A percentile compares a stretch with the other conserved stretches of the same genome.
These are phyloP conservation scores for Drosera capensis DNA, from an alignment of 148 eudicot species.

Conservation along the genomic window DNA sequence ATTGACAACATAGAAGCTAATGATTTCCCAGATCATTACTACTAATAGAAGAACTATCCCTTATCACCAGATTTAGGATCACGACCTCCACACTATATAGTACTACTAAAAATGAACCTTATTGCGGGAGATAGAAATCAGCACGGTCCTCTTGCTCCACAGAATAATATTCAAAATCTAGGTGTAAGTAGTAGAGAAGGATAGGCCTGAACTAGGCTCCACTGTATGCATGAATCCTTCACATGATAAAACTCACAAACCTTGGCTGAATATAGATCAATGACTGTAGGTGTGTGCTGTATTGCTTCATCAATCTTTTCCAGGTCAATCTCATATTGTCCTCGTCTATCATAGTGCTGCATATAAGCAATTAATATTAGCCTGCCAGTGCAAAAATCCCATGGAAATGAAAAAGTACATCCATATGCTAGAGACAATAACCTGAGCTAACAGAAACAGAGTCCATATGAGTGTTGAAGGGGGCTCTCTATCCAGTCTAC, in stretches of 20 bases:
- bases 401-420: no score
- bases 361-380: constrained; percentile 5
- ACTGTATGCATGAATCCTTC: neutral
- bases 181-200: no score
- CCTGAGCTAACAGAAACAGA: constrained; percentile 87
- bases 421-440: constrained; percentile 22
- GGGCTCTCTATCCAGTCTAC: constrained; percentile 71
- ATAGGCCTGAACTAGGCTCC: neutral
- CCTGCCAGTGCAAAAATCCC: no score
- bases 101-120: no score
- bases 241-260: constrained; percentile 23
- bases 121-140: no score
- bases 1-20: no score
- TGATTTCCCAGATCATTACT: no score
- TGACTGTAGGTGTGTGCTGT: constrained; percentile 86
- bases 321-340: constrained; percentile 58
- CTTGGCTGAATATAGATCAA: constrained; percentile 90
- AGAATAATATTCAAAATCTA: no score
- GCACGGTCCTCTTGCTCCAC: no score
- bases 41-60: no score
- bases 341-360: constrained; percentile 92
- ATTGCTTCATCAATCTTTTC: constrained; percentile 84
- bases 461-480: constrained; percentile 93
- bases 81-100: no score
- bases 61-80: no score